Conservation (phyloP, 306 rosid genomes). For the Cucurbita moschata region DNA sequence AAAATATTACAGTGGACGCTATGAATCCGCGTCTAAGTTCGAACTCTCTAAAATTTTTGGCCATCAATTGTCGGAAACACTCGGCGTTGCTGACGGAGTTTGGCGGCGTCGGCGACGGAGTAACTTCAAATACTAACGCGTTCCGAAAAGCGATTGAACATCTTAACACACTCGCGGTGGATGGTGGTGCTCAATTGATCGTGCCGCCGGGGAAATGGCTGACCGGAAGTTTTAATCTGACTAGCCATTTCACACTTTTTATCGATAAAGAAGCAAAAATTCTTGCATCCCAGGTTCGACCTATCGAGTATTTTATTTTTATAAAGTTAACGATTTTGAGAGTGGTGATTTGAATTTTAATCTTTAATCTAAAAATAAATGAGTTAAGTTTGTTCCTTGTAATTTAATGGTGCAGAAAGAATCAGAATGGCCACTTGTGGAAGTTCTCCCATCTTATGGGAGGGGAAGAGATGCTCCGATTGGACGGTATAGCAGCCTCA, state of each 20-base stretch:
- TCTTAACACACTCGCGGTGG: slow-evolving; percentile 25
- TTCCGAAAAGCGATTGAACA: slow-evolving; percentile 50
- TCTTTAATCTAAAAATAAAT: too few species aligned
- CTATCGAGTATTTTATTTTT: too few species aligned
- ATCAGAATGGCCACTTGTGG: slow-evolving; percentile 43
- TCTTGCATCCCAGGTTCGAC: slow-evolving; percentile 67
- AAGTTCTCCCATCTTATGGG: slow-evolving; percentile 50
- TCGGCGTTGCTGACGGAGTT: slow-evolving; percentile 46
- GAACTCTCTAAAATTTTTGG: slow-evolving; percentile 9
- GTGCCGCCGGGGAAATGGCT: slow-evolving; percentile 90
- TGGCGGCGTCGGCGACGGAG: slow-evolving; percentile 88
- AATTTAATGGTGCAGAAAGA: slow-evolving; percentile 26
- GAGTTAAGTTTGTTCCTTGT: neutral
- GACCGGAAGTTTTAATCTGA: slow-evolving; percentile 84
- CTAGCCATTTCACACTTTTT: slow-evolving; percentile 77
- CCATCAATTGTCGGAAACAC: slow-evolving; percentile 47
- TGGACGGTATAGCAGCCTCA: slow-evolving; percentile 51
- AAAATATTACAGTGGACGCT: neutral
- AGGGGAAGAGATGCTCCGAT: slow-evolving; percentile 44
- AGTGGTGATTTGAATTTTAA: too few species aligned
- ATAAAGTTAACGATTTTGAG: too few species aligned
- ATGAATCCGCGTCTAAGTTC: neutral
- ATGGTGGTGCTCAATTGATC: slow-evolving; percentile 67
- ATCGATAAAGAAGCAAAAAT: slow-evolving; percentile 61
- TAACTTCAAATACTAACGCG: slow-evolving; percentile 45